Base-by-base conservation (phyloP, 257 asterid genomes). In the Orobanche coerulescens region DNA sequence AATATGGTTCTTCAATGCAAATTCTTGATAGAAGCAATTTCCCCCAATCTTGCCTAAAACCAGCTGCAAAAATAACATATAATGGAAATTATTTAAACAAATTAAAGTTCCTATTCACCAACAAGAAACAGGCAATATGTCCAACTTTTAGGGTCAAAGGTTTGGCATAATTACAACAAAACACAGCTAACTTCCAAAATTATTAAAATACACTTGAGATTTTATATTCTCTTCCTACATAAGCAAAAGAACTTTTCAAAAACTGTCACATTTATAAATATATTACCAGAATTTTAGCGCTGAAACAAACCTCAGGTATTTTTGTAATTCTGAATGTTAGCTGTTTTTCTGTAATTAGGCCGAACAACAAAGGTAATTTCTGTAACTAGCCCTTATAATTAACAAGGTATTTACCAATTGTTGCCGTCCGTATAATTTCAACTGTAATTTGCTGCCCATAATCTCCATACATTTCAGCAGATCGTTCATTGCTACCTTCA, bases 11-110 rank as follows among this genome's bases (percentile, higher is more conserved):
- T 61, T 84, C 87, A 8, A 84, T 58, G 67, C 90, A 92, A 64
- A 79, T 54, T 70, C 67, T 82, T 34, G 88, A 78, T 55, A 92
- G 75, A 58, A 88, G 84, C 65, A 71, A 69, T 56, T 79, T 88
- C 72, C 82, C 62, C 96, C 95, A 81, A 23, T 73, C 78, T 23
- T 86, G 93, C 37, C 42, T 39, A 58, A 68, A 79, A 62, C 93
- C 96, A 82, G 67, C 98, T 88, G 88, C 69, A 57, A 65, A 74
- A 24, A 65, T 23, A 19, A 65, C 28, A 4, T 12, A 61, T 39
- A 64, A 47, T 3, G 25, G 33, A 62, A 37, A 49, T 22, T 51
- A 0, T 9, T 22, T 13, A 25, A 22, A 25, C 5, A 3, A 23
- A 22, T 24, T 22, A 50, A 18, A 19, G 4, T 42, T 2, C 18